These are phyloP conservation scores for Mycena maculata DNA, from an alignment of 768 basidiomycete species.

Conservation along the genomic window DNA sequence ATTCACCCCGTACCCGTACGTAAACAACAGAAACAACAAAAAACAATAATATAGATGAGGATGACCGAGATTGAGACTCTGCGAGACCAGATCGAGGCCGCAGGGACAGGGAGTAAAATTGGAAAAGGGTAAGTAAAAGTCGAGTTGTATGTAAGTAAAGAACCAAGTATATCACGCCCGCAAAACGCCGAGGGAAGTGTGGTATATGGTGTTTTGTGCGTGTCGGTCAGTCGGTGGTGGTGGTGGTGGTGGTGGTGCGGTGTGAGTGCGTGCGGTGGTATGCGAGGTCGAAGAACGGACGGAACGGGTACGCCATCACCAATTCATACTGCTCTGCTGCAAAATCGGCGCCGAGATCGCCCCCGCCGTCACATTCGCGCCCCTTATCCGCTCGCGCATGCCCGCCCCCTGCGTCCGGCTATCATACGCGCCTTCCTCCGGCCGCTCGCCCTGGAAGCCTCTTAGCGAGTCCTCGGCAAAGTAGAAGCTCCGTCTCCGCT, in stretches of 20 bases:
- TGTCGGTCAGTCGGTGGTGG: neutral
- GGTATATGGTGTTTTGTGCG: neutral
- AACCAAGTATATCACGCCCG: slow-evolving; percentile 2
- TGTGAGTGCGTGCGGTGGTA: neutral
- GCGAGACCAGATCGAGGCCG: no score
- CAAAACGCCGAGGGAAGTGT: no score
- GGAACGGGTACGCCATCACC: slow-evolving; percentile 58
- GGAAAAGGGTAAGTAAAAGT: neutral
- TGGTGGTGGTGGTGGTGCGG: neutral
- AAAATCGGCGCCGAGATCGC: slow-evolving; percentile 82
- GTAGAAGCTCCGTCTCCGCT: slow-evolving; percentile 83
- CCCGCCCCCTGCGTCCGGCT: slow-evolving; percentile 45
- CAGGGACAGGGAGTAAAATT: neutral
- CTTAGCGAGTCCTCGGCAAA: slow-evolving; percentile 87
- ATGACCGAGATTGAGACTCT: no score
- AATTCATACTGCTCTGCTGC: slow-evolving; percentile 87
- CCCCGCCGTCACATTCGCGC: slow-evolving; percentile 67
- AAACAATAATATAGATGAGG: no score
- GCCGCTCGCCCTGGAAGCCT: slow-evolving; percentile 58
- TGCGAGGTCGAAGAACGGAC: neutral
- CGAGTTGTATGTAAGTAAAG: neutral
- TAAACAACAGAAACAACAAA: no score
- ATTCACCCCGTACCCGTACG: no score
- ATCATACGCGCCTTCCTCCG: slow-evolving; percentile 52
- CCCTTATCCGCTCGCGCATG: no score